Conservation (phyloP, 2,329 filamentous ascomycete species). For the Aureobasidium sp. region DNA sequence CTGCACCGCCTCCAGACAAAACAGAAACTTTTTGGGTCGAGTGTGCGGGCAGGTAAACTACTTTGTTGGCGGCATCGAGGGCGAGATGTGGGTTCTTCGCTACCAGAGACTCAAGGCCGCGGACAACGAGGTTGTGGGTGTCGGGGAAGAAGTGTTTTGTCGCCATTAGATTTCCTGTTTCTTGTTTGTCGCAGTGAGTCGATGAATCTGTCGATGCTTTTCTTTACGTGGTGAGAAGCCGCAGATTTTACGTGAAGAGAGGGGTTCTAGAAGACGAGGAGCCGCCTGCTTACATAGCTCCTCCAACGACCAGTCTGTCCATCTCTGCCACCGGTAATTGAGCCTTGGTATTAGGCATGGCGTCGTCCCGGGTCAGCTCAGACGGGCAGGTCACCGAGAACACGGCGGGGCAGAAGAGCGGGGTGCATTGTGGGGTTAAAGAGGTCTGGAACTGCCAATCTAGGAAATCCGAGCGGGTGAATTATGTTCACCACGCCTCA, state of each 20-base stretch:
- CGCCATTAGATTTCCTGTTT: slow-evolving; percentile 32
- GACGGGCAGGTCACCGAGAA: background rate
- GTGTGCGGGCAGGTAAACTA: slow-evolving; percentile 40
- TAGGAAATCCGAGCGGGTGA: slow-evolving; percentile 1
- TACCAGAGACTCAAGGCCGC: slow-evolving; percentile 39
- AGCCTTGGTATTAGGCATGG: background rate
- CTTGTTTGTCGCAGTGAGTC: background rate
- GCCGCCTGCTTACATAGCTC: background rate
- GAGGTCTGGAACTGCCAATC: background rate
- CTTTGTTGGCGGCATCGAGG: slow-evolving; percentile 39
- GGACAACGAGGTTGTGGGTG: slow-evolving; percentile 42
- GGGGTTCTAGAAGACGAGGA: background rate
- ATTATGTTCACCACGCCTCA: background rate
- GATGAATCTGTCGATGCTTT: background rate
- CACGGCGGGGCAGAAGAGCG: background rate
- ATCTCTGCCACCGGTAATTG: background rate
- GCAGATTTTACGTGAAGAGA: background rate
- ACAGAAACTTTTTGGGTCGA: slow-evolving; percentile 35
- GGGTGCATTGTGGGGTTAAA: background rate
- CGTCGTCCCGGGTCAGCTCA: background rate
- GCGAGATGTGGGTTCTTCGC: slow-evolving; percentile 35
- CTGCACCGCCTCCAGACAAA: slow-evolving; percentile 39
- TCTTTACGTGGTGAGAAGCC: no score
- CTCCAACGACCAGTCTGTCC: background rate
- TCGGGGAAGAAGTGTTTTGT: slow-evolving; percentile 47